Evolutionary conservation across 176 grass and related monocot species (phyloP).

Genomic region (Urochloa ruziziensis): DNA sequence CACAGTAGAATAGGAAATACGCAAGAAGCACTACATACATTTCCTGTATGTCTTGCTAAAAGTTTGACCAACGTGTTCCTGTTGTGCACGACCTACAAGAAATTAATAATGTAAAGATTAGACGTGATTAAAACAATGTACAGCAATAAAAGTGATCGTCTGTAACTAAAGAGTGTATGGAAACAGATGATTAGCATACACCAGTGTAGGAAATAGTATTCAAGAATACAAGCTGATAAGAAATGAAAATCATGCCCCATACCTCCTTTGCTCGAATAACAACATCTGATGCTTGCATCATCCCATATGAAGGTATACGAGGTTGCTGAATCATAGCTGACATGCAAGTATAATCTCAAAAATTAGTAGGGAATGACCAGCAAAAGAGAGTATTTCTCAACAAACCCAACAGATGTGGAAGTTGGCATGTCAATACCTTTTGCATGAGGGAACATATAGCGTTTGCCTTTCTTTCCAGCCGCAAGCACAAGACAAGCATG

Average conservation of each 20-base stretch:
- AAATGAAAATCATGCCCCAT: slow-evolving; percentile 12
- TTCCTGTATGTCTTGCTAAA: slow-evolving; percentile 87
- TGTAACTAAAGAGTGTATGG: not conserved
- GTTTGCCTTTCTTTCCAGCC: slow-evolving; percentile 95
- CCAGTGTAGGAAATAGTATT: not conserved
- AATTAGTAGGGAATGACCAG: slow-evolving; percentile 31
- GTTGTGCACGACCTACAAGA: slow-evolving; percentile 69
- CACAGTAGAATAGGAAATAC: not conserved
- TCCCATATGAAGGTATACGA: slow-evolving; percentile 76
- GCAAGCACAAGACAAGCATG: slow-evolving; percentile 91
- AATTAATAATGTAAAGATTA: slow-evolving; percentile 16
- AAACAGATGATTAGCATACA: slow-evolving; percentile 22
- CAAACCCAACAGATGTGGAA: not conserved
- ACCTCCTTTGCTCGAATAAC: slow-evolving; percentile 92
- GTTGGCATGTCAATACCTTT: slow-evolving; percentile 48
- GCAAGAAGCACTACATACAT: slow-evolving; percentile 79
- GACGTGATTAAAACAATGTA: slow-evolving; percentile 2
- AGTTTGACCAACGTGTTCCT: slow-evolving; percentile 78
- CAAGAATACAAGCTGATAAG: not conserved
- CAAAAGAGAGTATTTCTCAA: not conserved
- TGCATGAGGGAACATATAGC: slow-evolving; percentile 93
- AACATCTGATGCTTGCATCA: slow-evolving; percentile 85
- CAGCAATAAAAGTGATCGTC: not conserved
- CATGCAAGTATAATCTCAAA: slow-evolving; percentile 30
- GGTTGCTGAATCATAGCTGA: slow-evolving; percentile 93